These are phyloP conservation scores for Mrakia gelida DNA, from an alignment of 768 basidiomycete species.

Conservation along the genomic window DNA sequence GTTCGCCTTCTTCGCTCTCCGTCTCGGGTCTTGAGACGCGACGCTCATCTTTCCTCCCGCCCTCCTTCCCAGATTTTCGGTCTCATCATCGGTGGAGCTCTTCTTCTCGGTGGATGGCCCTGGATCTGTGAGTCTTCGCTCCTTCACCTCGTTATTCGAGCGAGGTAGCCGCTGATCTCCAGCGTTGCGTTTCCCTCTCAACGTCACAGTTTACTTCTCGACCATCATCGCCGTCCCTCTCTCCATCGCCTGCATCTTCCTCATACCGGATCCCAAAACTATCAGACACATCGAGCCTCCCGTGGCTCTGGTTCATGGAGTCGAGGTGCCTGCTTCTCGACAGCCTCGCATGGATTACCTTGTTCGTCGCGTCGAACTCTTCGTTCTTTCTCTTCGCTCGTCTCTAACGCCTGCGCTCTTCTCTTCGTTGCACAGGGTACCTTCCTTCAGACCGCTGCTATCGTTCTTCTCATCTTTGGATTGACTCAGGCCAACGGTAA, in stretches of 20 bases:
- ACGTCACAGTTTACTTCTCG: conserved; percentile 25
- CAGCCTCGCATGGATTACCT: background rate
- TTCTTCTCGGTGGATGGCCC: conserved; percentile 31
- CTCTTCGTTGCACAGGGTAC: background rate
- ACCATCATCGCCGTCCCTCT: conserved; percentile 32
- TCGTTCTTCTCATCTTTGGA: too few species aligned
- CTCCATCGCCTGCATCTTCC: conserved; percentile 24
- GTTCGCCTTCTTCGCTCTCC: conserved; percentile 21
- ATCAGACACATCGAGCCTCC: background rate
- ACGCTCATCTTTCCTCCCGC: conserved; percentile 22
- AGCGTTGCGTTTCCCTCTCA: background rate
- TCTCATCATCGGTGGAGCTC: conserved; percentile 30
- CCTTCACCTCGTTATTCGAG: background rate
- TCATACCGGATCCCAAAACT: conserved; percentile 30
- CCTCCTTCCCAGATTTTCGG: conserved; percentile 34
- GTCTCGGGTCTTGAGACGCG: conserved; percentile 1
- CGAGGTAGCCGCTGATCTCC: too few species aligned
- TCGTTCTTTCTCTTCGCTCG: background rate
- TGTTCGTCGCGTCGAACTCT: conserved; percentile 24
- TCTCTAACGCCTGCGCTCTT: background rate
- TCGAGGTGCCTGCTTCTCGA: background rate
- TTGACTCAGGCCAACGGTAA: too few species aligned
- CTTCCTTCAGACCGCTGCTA: background rate
- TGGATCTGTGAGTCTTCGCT: conserved; percentile 28
- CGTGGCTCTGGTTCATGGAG: background rate